Base-by-base conservation (phyloP, 306 rosid species). In the Glycine tomentella region DNA sequence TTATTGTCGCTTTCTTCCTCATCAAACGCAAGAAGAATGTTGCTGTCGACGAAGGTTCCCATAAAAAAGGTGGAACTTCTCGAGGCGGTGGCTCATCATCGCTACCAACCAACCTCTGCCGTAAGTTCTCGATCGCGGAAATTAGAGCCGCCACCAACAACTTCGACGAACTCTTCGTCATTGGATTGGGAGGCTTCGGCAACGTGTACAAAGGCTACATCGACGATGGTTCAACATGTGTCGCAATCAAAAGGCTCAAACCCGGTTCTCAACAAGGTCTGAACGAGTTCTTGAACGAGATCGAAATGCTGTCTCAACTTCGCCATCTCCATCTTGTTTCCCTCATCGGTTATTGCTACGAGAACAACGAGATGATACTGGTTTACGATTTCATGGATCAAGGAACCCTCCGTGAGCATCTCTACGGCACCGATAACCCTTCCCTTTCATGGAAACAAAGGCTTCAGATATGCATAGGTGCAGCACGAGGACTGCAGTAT, bases 231-330 rank as follows among this genome's bases (percentile, higher is more conserved):
- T 3, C 36, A n/a, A 67, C 52, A 0, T 0, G 0, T 1, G 72
- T 67, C 2, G 53, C 52, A 2, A 42, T 67, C 34, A 67, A 67
- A 9, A n/a, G 72, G 33, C 72, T 67, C 8, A 67, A 67, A 67
- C 14, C 33, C 0, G 72, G n/a, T 42, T 67, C 72, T 3, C 50
- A 20, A 0, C 90, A 88, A 56, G 90, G 90, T 6, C 76, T 44
- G 3, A 40, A 8, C 0, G 94, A 90, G 66, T 90, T 90, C 83
- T 4, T 14, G 45, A 86, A 59, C 0, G 87, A 91, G 82, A 91
- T 89, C 5, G 72, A 89, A 74, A 70, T 90, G 88, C 71, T 87
- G 7, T 90, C 90, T 0, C 82, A 84, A 4, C 85, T 90, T 5
- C 87, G 86, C 2, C 91, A 90, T 16, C 56, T 1, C 3, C 81